Evolutionary conservation across 23 red algal species (phyloP).

Genomic region (Agarophyton chilense): DNA sequence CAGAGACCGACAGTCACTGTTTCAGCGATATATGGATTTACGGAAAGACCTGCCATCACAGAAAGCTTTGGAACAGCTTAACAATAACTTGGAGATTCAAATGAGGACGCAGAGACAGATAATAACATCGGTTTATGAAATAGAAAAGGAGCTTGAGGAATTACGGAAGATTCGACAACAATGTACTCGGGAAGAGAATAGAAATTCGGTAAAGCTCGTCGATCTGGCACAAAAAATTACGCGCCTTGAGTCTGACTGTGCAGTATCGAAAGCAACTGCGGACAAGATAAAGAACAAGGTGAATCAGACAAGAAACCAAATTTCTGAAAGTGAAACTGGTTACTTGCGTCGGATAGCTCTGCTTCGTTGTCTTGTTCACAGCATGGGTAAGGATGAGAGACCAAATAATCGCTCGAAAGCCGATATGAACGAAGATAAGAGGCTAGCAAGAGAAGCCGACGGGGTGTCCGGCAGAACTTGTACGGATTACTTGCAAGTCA

Average conservation of each 20-base stretch:
- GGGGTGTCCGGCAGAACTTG: slow-evolving; percentile 6
- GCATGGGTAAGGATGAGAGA: slow-evolving; percentile 1
- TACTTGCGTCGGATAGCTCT: slow-evolving; percentile 48
- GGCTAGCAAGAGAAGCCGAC: slow-evolving; percentile 16
- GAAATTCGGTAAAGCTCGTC: background rate
- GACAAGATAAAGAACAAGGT: slow-evolving; percentile 22
- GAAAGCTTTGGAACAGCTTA: background rate
- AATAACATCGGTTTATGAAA: slow-evolving; percentile 16
- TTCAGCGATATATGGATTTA: slow-evolving; percentile 34
- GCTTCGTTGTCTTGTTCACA: slow-evolving; percentile 8
- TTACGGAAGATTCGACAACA: background rate
- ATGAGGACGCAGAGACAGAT: slow-evolving; percentile 30
- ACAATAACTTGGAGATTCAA: slow-evolving; percentile 32
- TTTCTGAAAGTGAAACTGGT: slow-evolving; percentile 46
- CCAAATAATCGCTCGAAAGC: slow-evolving; percentile 16
- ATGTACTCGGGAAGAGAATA: background rate
- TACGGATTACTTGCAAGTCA: slow-evolving; percentile 8
- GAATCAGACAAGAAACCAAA: slow-evolving; percentile 1
- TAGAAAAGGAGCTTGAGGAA: slow-evolving; percentile 37
- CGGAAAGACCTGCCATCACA: background rate
- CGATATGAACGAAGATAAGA: slow-evolving; percentile 5
- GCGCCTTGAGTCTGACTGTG: slow-evolving; percentile 22
- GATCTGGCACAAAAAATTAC: slow-evolving; percentile 11
- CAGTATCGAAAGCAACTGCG: slow-evolving; percentile 3
- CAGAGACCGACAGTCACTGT: background rate